Percentiles rank a stretch among this genome's conserved stretches.
Conservation (phyloP, 1,139 yeast genomes). For the Hansenula lynferdii region DNA sequence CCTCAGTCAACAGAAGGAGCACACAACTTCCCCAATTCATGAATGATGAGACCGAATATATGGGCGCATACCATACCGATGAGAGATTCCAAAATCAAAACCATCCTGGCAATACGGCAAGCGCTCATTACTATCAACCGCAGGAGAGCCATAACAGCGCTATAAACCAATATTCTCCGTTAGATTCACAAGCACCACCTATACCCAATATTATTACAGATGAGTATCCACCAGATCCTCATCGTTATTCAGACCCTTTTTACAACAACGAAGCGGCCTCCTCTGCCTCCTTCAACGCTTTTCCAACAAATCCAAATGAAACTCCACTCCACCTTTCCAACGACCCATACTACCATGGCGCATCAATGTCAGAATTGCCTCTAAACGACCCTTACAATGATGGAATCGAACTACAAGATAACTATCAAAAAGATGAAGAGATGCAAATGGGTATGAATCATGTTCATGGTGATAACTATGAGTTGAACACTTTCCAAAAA, state of each 20-base stretch:
- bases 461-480: slow-evolving; percentile 22
- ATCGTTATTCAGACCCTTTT: slow-evolving; percentile 7
- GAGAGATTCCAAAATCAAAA: slow-evolving; percentile 3
- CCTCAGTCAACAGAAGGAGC: slow-evolving; percentile 10
- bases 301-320: slow-evolving; percentile 17
- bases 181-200: slow-evolving; percentile 12
- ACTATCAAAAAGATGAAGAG: slow-evolving; percentile 11
- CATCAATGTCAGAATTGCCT: slow-evolving; percentile 11
- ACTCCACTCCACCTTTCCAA: slow-evolving; percentile 5
- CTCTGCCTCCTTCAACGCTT: slow-evolving; percentile 19
- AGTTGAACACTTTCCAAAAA: slow-evolving; percentile 19
- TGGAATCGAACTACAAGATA: slow-evolving; percentile 10
- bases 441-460: slow-evolving; percentile 15
- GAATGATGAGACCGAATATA: slow-evolving; percentile 1
- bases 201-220: slow-evolving; percentile 17
- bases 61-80: slow-evolving; percentile 2
- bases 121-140: not conserved
- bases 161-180: slow-evolving; percentile 22
- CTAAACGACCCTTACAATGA: slow-evolving; percentile 10
- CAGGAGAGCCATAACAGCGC: too few relatives aligned
- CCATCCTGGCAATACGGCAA: not conserved
- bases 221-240: slow-evolving; percentile 6
- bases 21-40: slow-evolving; percentile 5
- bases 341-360: slow-evolving; percentile 14
- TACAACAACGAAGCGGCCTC: slow-evolving; percentile 13